phyloP scores from a whole-genome alignment of 768 basidiomycete species.

The Trametes meyenii region DNA sequence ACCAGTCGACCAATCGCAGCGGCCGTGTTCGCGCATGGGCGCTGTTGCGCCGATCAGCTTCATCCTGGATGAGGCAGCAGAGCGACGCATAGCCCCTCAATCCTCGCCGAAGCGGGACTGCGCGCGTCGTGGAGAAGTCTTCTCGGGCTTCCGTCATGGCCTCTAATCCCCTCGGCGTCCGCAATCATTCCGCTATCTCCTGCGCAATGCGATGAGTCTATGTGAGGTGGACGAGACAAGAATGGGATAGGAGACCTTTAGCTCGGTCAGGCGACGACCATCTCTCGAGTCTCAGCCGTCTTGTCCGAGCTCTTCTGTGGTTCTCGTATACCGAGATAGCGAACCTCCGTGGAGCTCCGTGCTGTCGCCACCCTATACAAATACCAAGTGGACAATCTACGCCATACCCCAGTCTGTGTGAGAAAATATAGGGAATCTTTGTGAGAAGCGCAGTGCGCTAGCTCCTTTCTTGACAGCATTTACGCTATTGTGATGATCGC shows the following conservation, averaged over 20 bases:
- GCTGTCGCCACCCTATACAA: too few relatives aligned
- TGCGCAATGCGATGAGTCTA: background rate
- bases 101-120: background rate
- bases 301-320: too few relatives aligned
- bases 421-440: background rate
- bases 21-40: background rate
- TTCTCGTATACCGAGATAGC: too few relatives aligned
- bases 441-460: conserved; percentile 5
- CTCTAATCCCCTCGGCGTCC: conserved; percentile 1
- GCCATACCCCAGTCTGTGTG: background rate
- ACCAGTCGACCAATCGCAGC: background rate
- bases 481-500: background rate
- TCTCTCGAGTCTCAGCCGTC: too few relatives aligned
- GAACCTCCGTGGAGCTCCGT: too few relatives aligned
- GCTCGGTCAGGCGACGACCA: background rate
- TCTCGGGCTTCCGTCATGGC: background rate
- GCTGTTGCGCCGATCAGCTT: conserved; percentile 12
- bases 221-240: background rate
- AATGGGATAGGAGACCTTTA: background rate
- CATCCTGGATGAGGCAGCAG: background rate
- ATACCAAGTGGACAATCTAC: background rate
- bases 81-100: conserved; percentile 2
- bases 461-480: background rate
- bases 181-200: background rate
- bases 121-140: background rate